Evolutionary conservation across 108 stramenopile genomes (phyloP), one percentile per base, ranked within the genome.

Genomic region (Fragilariopsis cylindrus): DNA sequence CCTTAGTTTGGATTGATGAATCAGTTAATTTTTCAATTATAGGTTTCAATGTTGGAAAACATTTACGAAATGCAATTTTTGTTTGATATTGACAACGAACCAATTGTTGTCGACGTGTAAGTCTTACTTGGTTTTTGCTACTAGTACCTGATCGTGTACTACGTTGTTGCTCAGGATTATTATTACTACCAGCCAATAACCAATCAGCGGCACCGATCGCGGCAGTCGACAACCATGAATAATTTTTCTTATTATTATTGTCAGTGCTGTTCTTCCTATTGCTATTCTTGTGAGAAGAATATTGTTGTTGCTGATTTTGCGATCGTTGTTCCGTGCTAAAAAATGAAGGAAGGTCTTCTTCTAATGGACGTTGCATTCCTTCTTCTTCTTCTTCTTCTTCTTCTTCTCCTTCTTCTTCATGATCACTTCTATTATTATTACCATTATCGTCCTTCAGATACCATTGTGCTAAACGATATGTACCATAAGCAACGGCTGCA

Each of bases 21-120:
- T 70, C 62, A n/a, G 76, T 76, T 3, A 19, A 7, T 2, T 53
- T 40, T 16, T 76, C 76, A 9, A 76, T 70, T 39, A 45, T 55
- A n/a, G 56, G 69, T 52, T 62, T 48, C 11, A 76, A 5, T 4
- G 76, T 48, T 15, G 69, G 69, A 54, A 69, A 76, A 53, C 76
- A 76, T 8, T 9, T 65, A 30, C 46, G 16, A 76, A 69, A 76
- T 8, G 76, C 76, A 6, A 53, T 60, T 57, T n/a, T 18, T 8
- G 68, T 54, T 46, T 70, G 39, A n/a, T 56, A 57, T 6, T 55
- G 69, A 55, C 76, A 76, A 2, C 58, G 69, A 12, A 48, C 41
- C 47, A 70, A 41, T 9, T 39, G n/a, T 48, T 76, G 76, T 48
- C 60, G 64, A 15, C 67, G 67, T 8, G 67, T 68, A n/a, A 11